These are phyloP conservation scores for Fusarium ramigenum DNA, from an alignment of 2,329 filamentous ascomycete species.

Conservation along the genomic window DNA sequence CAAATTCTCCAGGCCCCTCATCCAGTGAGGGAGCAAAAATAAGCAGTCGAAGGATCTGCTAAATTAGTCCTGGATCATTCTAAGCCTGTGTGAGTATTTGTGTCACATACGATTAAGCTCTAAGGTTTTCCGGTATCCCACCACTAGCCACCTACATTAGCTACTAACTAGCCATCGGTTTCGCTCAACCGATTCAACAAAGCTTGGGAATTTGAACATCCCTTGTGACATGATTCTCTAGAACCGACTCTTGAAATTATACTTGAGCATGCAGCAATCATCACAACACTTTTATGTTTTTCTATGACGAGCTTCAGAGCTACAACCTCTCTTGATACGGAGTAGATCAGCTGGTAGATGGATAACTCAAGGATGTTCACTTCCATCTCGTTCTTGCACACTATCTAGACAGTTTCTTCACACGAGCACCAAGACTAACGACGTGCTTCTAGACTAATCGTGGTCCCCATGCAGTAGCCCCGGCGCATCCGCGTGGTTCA, in stretches of 20 bases:
- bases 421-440: conserved; percentile 3
- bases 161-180: not conserved
- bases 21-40: not conserved
- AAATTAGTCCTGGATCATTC: not conserved
- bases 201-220: not conserved
- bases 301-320: not conserved
- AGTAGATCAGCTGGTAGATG: not conserved
- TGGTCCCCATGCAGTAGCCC: conserved; percentile 37
- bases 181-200: conserved; percentile 2
- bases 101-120: not conserved
- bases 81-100: not conserved
- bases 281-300: not conserved
- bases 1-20: not conserved
- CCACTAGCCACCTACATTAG: not conserved
- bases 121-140: not conserved
- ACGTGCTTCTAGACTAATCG: conserved; percentile 36
- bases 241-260: too few species aligned
- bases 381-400: not conserved
- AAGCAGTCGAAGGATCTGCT: not conserved
- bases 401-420: not conserved
- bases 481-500: conserved; percentile 38
- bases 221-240: not conserved
- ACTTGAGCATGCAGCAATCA: not conserved
- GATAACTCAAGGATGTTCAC: not conserved
- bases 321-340: not conserved